Evolutionary conservation across 116 monocot species (phyloP).

Genomic region (Thalassia testudinum): DNA sequence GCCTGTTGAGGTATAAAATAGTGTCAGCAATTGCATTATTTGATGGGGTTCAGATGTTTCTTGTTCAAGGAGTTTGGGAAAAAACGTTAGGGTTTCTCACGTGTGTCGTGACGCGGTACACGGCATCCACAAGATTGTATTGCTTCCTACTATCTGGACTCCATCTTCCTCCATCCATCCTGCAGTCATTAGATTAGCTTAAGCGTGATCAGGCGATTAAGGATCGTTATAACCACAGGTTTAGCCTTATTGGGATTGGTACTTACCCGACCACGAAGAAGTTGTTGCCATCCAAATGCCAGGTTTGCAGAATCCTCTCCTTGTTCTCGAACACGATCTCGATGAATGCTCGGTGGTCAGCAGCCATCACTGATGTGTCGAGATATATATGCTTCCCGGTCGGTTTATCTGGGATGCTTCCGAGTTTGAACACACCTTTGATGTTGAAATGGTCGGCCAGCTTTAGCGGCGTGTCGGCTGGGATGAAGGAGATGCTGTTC

Average conservation of each 20-base stretch:
- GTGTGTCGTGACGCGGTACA: slow-evolving; percentile 22
- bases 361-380: slow-evolving; percentile 23
- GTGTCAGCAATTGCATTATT: too few species aligned
- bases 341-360: slow-evolving; percentile 18
- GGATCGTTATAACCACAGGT: too few species aligned
- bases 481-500: slow-evolving; percentile 26
- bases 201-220: too few species aligned
- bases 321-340: slow-evolving; percentile 26
- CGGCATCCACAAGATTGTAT: slow-evolving; percentile 27
- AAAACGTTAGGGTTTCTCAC: too few species aligned
- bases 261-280: slow-evolving; percentile 32
- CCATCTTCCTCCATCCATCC: slow-evolving; percentile 34
- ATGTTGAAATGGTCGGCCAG: slow-evolving; percentile 17
- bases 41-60: too few species aligned
- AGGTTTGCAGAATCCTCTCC: slow-evolving; percentile 18
- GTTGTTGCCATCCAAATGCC: slow-evolving; percentile 22
- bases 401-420: slow-evolving; percentile 14
- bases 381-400: slow-evolving; percentile 5
- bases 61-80: too few species aligned
- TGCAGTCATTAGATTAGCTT: neutral
- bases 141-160: slow-evolving; percentile 13
- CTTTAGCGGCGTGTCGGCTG: slow-evolving; percentile 20
- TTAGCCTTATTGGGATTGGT: neutral
- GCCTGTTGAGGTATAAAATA: too few species aligned
- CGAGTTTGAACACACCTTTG: slow-evolving; percentile 13